Conservation (phyloP, 257 asterid genomes). For the Solanum pimpinellifolium region DNA sequence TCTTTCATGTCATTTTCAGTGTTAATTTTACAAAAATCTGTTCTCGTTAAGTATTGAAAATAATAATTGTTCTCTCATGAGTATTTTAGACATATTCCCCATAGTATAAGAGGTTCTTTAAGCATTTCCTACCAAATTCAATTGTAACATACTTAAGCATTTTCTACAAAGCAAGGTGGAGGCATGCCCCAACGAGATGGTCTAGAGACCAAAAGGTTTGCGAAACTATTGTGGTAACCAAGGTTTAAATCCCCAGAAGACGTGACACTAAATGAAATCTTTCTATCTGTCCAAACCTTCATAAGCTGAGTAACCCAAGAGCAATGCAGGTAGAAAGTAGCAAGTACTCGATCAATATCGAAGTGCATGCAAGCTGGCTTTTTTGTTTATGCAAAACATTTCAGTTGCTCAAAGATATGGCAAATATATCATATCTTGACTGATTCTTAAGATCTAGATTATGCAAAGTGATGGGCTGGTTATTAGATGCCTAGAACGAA, state of each 20-base stretch:
- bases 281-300: background rate
- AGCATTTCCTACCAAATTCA: background rate
- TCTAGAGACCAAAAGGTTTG: background rate
- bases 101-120: background rate
- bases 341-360: background rate
- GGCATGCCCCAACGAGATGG: background rate
- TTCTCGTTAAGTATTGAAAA: background rate
- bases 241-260: background rate
- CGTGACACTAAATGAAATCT: background rate
- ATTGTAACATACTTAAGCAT: background rate
- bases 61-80: background rate
- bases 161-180: background rate
- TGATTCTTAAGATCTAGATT: background rate
- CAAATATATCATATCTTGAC: background rate
- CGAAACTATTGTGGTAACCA: background rate
- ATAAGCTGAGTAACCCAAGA: background rate
- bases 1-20: background rate
- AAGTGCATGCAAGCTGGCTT: background rate
- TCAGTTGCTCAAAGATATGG: background rate
- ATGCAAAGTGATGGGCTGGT: background rate
- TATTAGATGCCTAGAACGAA: background rate
- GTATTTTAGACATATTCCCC: background rate
- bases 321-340: background rate
- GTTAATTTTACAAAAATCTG: background rate
- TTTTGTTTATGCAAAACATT: background rate